A percentile compares a stretch with the other conserved stretches of the same genome.
These are phyloP conservation scores for Trametes cingulata DNA, from an alignment of 768 basidiomycete genomes.

Conservation along the genomic window DNA sequence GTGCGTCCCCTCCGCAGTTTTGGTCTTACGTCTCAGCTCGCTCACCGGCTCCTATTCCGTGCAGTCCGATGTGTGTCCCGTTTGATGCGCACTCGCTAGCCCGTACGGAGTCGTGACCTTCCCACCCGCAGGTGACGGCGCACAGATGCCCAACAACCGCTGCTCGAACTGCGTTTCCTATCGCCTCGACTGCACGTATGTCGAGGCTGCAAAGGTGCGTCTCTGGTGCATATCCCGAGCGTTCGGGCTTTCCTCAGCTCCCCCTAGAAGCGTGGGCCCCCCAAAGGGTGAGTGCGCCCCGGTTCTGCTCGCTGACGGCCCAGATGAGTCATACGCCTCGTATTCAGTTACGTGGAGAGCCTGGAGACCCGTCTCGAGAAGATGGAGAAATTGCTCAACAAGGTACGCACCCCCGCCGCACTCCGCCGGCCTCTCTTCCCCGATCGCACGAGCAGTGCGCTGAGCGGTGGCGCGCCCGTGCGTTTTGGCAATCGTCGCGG, in stretches of 20 bases:
- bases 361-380: constrained; percentile 45
- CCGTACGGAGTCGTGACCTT: neutral
- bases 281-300: constrained; percentile 51
- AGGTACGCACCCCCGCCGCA: constrained; percentile 29
- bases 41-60: neutral
- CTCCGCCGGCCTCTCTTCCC: neutral
- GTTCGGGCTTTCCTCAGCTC: neutral
- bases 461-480: neutral
- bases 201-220: constrained; percentile 65
- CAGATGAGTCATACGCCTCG: neutral
- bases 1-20: constrained; percentile 41
- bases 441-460: neutral
- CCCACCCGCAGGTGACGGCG: constrained; percentile 59
- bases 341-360: constrained; percentile 38
- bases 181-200: constrained; percentile 63
- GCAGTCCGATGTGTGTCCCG: constrained; percentile 62
- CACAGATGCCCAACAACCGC: constrained; percentile 58
- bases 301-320: neutral
- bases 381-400: constrained; percentile 42
- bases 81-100: neutral
- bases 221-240: neutral
- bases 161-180: constrained; percentile 66
- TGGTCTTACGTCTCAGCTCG: neutral
- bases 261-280: constrained; percentile 53
- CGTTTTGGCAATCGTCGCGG: too few species aligned